Evolutionary conservation across 163 green algal genomes (phyloP), one percentile per base, ranked within the genome.

Genomic region (Trebouxiophyceae sp.): DNA sequence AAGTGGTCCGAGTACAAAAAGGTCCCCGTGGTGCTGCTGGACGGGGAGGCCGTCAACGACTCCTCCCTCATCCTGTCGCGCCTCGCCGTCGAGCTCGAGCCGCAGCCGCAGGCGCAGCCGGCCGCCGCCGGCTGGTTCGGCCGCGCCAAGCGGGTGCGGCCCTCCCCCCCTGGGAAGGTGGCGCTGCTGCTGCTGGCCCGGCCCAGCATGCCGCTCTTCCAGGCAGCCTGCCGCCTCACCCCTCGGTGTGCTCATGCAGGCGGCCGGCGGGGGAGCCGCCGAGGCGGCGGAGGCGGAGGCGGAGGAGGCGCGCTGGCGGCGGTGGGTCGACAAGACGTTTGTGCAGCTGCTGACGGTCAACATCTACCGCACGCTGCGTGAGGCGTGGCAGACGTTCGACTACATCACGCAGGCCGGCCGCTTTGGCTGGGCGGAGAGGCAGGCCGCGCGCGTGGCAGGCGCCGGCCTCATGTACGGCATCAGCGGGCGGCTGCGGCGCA

Each of bases 301-400:
- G 23, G 80, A 80, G 32, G 81, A 93, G 33, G 84, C 91, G 72
- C 69, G 71, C 63, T 97, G 91, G 90, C 77, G 89, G 31, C 78
- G 83, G n/a, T 98, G 93, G 93, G 92, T 96, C 57, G 91, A 99
- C 66, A 84, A 58, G 20, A 54, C 63, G 31, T 44, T 78, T 19
- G 66, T 72, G 24, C 71, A 66, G 23, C 64, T 84, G 33, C 73
- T 99, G 24, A 98, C 94, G 19, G 83, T 92, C 50, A 99, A 99
- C 84, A 98, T 99, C 71, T 99, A 99, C 81, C 83, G 93, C 71
- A 95, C 76, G n/a, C 56, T 62, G 63, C 83, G 77, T 16, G 93
- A 99, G 74, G 81, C 88, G 0, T 88, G 85, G 61, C 75, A 95
- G 55, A 94, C 89, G 1, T 97, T 98, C 77, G 84, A 93, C 54